Evolutionary conservation across 2,329 filamentous ascomycete genomes (phyloP).

Genomic region (Podosphaera xanthii): DNA sequence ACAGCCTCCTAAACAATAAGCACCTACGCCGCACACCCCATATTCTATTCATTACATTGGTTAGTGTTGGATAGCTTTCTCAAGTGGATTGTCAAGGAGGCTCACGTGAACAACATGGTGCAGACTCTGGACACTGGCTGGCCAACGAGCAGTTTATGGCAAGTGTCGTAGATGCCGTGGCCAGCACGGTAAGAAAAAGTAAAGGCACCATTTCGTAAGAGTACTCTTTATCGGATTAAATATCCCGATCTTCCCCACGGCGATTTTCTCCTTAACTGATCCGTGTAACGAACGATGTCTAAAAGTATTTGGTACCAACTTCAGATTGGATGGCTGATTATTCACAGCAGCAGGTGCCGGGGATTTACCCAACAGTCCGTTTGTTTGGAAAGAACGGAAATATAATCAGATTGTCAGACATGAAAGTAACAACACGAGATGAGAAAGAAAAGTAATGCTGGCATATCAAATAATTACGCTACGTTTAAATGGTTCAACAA

Average conservation of each 20-base stretch:
- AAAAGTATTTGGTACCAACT: constrained; percentile 13
- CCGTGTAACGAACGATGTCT: constrained; percentile 1
- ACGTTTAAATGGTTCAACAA: too few species aligned
- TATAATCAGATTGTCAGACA: too few species aligned
- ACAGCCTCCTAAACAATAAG: constrained; percentile 89
- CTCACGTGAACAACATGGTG: constrained; percentile 66
- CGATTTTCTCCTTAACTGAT: too few species aligned
- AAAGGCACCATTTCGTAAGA: constrained; percentile 1
- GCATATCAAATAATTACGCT: too few species aligned
- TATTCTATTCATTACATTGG: constrained; percentile 39
- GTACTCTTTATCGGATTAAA: too few species aligned
- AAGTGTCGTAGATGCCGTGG: constrained; percentile 10
- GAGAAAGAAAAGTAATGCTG: too few species aligned
- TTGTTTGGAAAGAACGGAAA: too few species aligned
- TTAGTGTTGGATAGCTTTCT: neutral
- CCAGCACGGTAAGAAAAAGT: constrained; percentile 4
- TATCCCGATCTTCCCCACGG: too few species aligned
- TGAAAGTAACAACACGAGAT: too few species aligned
- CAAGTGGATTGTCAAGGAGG: neutral
- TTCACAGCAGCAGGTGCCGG: too few species aligned
- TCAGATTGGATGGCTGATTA: too few species aligned
- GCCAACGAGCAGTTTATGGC: constrained; percentile 22
- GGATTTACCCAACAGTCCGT: too few species aligned
- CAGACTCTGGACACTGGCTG: constrained; percentile 43
- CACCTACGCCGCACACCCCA: constrained; percentile 76